phyloP scores from a whole-genome alignment of 768 basidiomycete genomes.

The Ramaria rubella region DNA sequence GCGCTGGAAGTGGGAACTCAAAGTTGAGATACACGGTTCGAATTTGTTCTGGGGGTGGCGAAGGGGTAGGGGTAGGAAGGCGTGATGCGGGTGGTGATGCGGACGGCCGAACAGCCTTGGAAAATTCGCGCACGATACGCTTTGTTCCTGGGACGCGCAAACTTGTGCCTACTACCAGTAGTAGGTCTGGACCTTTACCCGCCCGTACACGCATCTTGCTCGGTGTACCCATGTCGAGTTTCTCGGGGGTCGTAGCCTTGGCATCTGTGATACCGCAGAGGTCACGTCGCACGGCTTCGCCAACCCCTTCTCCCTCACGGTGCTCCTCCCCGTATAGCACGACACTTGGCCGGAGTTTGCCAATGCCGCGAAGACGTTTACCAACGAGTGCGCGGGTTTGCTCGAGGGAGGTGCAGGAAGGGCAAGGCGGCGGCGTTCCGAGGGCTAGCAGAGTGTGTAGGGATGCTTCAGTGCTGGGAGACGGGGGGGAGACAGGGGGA shows the following conservation, averaged over 20 bases:
- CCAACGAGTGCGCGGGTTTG: constrained; percentile 63
- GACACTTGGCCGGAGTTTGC: constrained; percentile 77
- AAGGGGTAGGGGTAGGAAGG: constrained; percentile 23
- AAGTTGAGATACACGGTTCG: constrained; percentile 78
- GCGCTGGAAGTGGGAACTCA: constrained; percentile 77
- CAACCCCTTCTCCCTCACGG: constrained; percentile 81
- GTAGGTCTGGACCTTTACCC: constrained; percentile 67
- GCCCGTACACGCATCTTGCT: not conserved
- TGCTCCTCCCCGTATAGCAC: constrained; percentile 89
- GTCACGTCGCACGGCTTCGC: constrained; percentile 76
- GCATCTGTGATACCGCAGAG: constrained; percentile 51
- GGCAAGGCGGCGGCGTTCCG: constrained; percentile 69
- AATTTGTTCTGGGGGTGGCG: constrained; percentile 39
- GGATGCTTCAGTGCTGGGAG: not conserved
- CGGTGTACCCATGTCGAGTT: constrained; percentile 24
- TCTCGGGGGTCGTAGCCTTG: not conserved
- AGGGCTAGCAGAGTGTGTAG: constrained; percentile 50
- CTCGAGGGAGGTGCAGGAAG: constrained; percentile 67
- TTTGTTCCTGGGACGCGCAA: constrained; percentile 87
- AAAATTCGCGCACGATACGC: constrained; percentile 82
- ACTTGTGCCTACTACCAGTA: constrained; percentile 88
- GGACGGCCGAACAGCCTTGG: constrained; percentile 50
- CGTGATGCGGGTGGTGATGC: not conserved
- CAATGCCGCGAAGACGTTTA: constrained; percentile 74
- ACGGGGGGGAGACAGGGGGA: constrained; percentile 17